phyloP scores from a whole-genome alignment of 129 eudicot genomes.

The Arctium lappa region DNA sequence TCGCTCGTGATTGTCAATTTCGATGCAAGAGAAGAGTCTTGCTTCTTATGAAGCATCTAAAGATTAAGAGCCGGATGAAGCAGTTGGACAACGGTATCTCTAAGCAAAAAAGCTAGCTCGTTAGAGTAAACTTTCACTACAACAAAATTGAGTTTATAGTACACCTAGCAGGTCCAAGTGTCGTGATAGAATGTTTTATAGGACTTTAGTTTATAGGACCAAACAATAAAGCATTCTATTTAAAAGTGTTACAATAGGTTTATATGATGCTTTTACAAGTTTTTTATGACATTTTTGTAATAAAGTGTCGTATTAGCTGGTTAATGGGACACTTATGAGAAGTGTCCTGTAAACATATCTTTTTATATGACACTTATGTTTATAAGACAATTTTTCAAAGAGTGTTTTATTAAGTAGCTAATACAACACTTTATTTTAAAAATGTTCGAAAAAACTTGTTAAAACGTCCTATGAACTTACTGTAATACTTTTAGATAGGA shows the following conservation, averaged over 20 bases:
- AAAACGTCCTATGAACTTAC: neutral
- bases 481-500: neutral
- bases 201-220: neutral
- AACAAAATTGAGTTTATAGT: neutral
- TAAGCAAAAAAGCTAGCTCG: neutral
- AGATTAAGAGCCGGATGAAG: neutral
- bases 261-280: neutral
- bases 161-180: neutral
- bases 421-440: neutral
- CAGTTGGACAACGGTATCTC: neutral
- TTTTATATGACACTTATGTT: neutral
- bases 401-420: neutral
- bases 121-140: neutral
- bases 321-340: neutral
- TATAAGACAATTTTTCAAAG: neutral
- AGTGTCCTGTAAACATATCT: neutral
- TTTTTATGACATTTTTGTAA: neutral
- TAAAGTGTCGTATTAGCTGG: neutral
- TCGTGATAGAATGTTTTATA: neutral
- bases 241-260: neutral
- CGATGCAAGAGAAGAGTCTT: neutral
- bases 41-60: neutral
- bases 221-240: neutral
- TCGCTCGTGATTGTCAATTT: slow-evolving; percentile 15
- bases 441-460: neutral